Conservation (phyloP, 1,139 yeast genomes). For the Geotrichum australiense region DNA sequence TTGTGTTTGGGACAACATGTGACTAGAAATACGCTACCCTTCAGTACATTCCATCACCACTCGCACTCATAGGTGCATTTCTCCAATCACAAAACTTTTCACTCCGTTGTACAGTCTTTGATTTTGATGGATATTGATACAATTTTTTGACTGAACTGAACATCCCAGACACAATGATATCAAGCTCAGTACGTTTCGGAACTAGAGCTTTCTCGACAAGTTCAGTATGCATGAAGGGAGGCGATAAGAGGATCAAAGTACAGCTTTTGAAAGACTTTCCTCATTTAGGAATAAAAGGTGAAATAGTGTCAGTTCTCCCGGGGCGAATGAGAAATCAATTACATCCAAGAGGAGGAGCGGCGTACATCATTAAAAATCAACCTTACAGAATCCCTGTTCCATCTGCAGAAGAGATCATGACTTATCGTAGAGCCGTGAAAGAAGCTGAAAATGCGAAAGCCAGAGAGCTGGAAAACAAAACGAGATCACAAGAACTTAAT, state of each 20-base stretch:
- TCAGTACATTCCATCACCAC: not conserved
- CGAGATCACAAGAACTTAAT: constrained; percentile 6
- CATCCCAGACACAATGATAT: not conserved
- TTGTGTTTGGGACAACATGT: too few species aligned
- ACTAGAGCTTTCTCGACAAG: constrained; percentile 14
- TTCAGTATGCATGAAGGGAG: constrained; percentile 7
- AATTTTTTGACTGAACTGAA: not conserved
- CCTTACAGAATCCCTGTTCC: constrained; percentile 60
- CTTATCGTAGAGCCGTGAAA: constrained; percentile 10
- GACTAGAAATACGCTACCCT: too few species aligned
- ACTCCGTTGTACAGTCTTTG: constrained; percentile 1
- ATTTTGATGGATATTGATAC: not conserved
- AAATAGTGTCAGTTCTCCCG: constrained; percentile 69
- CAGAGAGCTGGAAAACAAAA: constrained; percentile 1
- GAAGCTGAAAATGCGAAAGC: constrained; percentile 15
- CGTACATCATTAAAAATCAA: constrained; percentile 49
- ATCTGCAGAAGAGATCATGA: constrained; percentile 29
- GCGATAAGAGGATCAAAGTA: constrained; percentile 43
- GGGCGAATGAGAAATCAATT: constrained; percentile 77
- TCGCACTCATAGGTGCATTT: not conserved
- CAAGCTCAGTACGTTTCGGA: constrained; percentile 3
- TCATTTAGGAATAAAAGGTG: constrained; percentile 55
- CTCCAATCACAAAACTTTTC: constrained; percentile 10
- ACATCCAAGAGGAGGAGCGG: constrained; percentile 66
- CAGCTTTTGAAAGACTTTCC: constrained; percentile 66